Evolutionary conservation across 169 alveolate genomes (phyloP).

Genomic region (Babesia sp.): DNA sequence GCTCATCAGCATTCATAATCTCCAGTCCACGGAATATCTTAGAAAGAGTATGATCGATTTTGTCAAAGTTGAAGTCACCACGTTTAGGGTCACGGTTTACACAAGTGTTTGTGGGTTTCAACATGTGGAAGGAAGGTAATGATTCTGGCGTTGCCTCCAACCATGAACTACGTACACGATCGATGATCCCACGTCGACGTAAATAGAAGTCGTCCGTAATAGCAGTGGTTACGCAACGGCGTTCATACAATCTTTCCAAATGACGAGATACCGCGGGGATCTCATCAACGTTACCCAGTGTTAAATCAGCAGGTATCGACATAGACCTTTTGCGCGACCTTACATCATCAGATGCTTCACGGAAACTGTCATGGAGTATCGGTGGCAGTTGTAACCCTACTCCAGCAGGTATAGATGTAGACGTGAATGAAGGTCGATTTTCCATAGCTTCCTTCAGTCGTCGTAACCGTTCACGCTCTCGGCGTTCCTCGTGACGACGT

Average conservation of each 20-base stretch:
- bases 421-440: conserved; percentile 14
- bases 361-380: background rate
- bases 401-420: conserved; percentile 27
- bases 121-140: background rate
- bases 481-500: conserved; percentile 13
- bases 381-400: background rate
- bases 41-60: conserved; percentile 10
- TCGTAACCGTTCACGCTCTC: conserved; percentile 17
- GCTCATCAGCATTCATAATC: conserved; percentile 17
- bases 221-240: conserved; percentile 49
- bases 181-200: conserved; percentile 36
- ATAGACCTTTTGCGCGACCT: conserved; percentile 19
- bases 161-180: conserved; percentile 39
- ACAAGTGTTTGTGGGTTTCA: background rate
- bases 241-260: conserved; percentile 6
- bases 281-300: conserved; percentile 17
- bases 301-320: conserved; percentile 41
- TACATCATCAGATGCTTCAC: conserved; percentile 9
- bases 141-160: conserved; percentile 5
- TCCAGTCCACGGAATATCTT: conserved; percentile 28
- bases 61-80: conserved; percentile 37
- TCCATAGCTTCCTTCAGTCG: background rate
- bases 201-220: conserved; percentile 39
- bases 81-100: conserved; percentile 17
- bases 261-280: background rate